A percentile compares a stretch with the other conserved stretches of the same genome.
These are phyloP conservation scores for Saccharum spontaneum DNA, from an alignment of 176 grass and related monocot species.

Conservation along the genomic window DNA sequence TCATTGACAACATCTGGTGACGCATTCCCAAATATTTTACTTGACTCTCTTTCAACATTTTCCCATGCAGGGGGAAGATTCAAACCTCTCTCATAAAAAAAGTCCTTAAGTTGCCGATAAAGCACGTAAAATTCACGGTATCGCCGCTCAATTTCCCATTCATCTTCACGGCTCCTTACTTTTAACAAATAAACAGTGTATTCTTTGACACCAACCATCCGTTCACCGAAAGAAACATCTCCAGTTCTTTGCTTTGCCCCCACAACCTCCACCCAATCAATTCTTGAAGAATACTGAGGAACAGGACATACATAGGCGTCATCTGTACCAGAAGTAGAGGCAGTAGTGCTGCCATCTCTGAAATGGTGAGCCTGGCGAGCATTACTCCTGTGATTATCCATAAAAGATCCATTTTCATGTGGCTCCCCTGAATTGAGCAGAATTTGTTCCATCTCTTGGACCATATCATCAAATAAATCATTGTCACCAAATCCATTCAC, in stretches of 20 bases:
- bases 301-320: slow-evolving; percentile 40
- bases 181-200: slow-evolving; percentile 95
- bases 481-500: slow-evolving; percentile 41
- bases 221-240: slow-evolving; percentile 96
- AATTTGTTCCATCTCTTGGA: slow-evolving; percentile 97
- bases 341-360: slow-evolving; percentile 87
- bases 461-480: slow-evolving; percentile 92
- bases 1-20: slow-evolving; percentile 79
- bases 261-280: slow-evolving; percentile 76
- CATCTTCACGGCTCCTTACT: slow-evolving; percentile 63
- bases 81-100: slow-evolving; percentile 70
- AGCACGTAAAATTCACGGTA: slow-evolving; percentile 91
- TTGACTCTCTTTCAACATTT: slow-evolving; percentile 76
- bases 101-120: slow-evolving; percentile 69
- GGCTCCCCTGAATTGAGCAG: slow-evolving; percentile 74
- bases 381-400: slow-evolving; percentile 28
- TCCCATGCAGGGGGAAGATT: slow-evolving; percentile 73
- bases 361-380: slow-evolving; percentile 54
- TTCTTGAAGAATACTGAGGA: slow-evolving; percentile 50
- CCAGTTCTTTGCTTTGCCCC: slow-evolving; percentile 95
- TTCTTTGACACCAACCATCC: slow-evolving; percentile 94
- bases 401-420: slow-evolving; percentile 55
- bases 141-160: slow-evolving; percentile 83
- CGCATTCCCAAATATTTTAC: slow-evolving; percentile 94
- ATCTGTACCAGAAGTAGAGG: slow-evolving; percentile 86